These are phyloP conservation scores for Lachancea quebecensis DNA, from an alignment of 805 yeast species.

Conservation along the genomic window DNA sequence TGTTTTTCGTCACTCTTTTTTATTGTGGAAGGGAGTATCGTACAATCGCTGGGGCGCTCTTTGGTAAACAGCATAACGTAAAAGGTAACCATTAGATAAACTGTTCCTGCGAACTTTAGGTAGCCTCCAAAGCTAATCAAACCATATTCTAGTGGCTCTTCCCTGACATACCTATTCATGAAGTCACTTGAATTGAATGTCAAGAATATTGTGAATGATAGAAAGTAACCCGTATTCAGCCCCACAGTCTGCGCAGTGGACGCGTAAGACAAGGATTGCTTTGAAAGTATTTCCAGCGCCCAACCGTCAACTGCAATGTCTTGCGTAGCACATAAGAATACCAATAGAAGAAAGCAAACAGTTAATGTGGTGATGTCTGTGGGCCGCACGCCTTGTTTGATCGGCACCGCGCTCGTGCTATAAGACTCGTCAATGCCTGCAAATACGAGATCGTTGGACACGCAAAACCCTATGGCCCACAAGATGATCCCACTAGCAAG, in stretches of 20 bases:
- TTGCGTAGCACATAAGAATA: constrained; percentile 91
- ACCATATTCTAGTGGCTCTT: constrained; percentile 54
- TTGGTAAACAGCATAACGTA: constrained; percentile 51
- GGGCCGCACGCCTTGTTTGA: constrained; percentile 1
- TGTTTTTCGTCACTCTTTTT: constrained; percentile 17
- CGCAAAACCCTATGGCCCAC: constrained; percentile 48
- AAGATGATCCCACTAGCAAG: constrained; percentile 65
- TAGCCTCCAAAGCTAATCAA: constrained; percentile 61
- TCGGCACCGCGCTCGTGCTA: constrained; percentile 9
- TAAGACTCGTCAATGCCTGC: constrained; percentile 30
- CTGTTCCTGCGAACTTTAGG: constrained; percentile 68
- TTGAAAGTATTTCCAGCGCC: constrained; percentile 85
- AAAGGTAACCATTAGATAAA: constrained; percentile 61
- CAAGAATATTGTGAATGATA: constrained; percentile 83
- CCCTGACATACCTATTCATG: constrained; percentile 75
- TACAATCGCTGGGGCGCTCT: constrained; percentile 52
- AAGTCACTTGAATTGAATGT: constrained; percentile 90
- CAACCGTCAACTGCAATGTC: constrained; percentile 99
- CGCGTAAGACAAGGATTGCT: constrained; percentile 77
- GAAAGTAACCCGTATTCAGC: constrained; percentile 84
- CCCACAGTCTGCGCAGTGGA: constrained; percentile 98
- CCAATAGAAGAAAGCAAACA: constrained; percentile 62
- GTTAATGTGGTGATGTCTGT: constrained; percentile 43
- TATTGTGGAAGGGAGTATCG: constrained; percentile 7
- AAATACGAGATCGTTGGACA: constrained; percentile 43